These are phyloP conservation scores for Flaveria robusta DNA, from an alignment of 129 eudicot species.

Conservation along the genomic window DNA sequence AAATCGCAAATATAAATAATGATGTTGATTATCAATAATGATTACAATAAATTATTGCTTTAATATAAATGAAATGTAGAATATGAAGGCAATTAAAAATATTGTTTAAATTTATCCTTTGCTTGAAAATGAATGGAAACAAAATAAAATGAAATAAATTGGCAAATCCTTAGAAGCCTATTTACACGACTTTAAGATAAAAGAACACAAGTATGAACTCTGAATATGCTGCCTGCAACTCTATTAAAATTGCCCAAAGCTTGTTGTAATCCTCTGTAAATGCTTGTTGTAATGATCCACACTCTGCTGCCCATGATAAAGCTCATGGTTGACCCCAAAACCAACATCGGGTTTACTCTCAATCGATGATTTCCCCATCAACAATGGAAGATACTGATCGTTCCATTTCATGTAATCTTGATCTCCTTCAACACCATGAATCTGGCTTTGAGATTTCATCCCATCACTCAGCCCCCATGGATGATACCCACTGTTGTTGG, in stretches of 20 bases:
- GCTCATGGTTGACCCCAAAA: slow-evolving; percentile 32
- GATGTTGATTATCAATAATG: slow-evolving; percentile 26
- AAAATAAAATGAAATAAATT: slow-evolving; percentile 21
- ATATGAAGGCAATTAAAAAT: slow-evolving; percentile 22
- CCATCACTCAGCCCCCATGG: slow-evolving; percentile 52
- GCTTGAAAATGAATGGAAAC: slow-evolving; percentile 33
- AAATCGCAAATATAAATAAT: slow-evolving; percentile 8
- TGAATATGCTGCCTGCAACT: slow-evolving; percentile 30
- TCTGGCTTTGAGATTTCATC: slow-evolving; percentile 30
- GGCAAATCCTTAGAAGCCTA: slow-evolving; percentile 44
- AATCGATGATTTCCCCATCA: slow-evolving; percentile 43
- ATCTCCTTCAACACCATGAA: slow-evolving; percentile 28
- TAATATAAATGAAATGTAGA: slow-evolving; percentile 14
- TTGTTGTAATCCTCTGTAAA: slow-evolving; percentile 71
- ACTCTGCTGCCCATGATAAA: slow-evolving; percentile 34
- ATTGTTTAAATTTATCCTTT: slow-evolving; percentile 24
- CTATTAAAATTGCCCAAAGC: slow-evolving; percentile 69
- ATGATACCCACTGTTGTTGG: slow-evolving; percentile 33
- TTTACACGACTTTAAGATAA: slow-evolving; percentile 55
- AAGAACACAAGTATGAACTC: slow-evolving; percentile 42
- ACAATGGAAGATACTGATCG: slow-evolving; percentile 65
- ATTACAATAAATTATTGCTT: not conserved
- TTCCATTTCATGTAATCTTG: slow-evolving; percentile 69
- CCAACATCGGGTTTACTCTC: slow-evolving; percentile 48
- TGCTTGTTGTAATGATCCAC: slow-evolving; percentile 61